Conservation (phyloP, 2,329 filamentous ascomycete species). For the Pseudocercospora fijiensis region DNA sequence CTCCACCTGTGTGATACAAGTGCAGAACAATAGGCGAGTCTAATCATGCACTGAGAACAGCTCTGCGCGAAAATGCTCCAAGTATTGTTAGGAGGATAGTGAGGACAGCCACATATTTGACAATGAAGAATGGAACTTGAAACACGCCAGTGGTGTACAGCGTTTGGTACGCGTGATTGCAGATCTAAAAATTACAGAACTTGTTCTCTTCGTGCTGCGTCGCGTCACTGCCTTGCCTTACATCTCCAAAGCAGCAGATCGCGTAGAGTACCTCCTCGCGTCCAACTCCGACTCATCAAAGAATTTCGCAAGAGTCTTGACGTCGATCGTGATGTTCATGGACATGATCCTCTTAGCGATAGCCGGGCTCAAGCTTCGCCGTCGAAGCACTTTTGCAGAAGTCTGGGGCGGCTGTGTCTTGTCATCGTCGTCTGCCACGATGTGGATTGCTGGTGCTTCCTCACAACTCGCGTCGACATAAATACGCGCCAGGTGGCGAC, state of each 20-base stretch:
- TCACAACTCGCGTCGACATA: neutral
- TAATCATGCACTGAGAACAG: no score
- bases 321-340: slow-evolving; percentile 10
- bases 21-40: no score
- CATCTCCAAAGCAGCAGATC: slow-evolving; percentile 11
- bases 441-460: neutral
- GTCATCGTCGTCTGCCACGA: neutral
- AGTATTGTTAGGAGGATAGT: no score
- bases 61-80: no score
- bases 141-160: no score
- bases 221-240: neutral
- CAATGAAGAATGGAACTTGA: no score
- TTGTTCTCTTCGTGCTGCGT: neutral
- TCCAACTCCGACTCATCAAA: slow-evolving; percentile 17
- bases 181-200: neutral
- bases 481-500: slow-evolving; percentile 4
- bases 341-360: slow-evolving; percentile 10
- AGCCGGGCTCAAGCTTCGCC: slow-evolving; percentile 1
- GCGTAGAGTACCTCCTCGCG: slow-evolving; percentile 10
- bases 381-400: slow-evolving; percentile 8
- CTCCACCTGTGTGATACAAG: no score
- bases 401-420: neutral
- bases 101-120: no score
- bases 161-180: no score
- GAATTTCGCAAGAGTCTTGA: slow-evolving; percentile 11